phyloP scores from a whole-genome alignment of 768 basidiomycete genomes.

The Fibroporia radiculosa region DNA sequence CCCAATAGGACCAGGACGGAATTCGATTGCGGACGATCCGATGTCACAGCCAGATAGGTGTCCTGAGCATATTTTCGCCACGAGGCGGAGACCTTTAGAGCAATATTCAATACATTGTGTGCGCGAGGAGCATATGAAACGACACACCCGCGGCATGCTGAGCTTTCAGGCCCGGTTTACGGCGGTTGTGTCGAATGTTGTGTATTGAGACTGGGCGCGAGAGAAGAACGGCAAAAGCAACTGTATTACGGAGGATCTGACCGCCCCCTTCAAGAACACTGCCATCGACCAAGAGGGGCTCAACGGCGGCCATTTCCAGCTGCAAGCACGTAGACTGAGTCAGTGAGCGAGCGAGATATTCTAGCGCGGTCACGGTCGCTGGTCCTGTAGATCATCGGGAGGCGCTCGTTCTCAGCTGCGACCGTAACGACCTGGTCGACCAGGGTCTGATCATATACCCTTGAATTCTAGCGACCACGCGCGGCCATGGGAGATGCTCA shows the following conservation, averaged over 20 bases:
- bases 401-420: too few species aligned
- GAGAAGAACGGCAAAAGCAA: conserved; percentile 59
- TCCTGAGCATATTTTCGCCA: conserved; percentile 51
- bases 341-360: neutral
- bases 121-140: neutral
- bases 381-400: too few species aligned
- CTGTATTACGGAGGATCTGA: conserved; percentile 63
- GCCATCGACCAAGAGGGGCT: conserved; percentile 30
- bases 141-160: conserved; percentile 62
- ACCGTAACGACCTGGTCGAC: neutral
- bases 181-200: conserved; percentile 52
- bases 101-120: neutral
- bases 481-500: conserved; percentile 23
- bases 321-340: neutral
- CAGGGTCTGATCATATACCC: neutral
- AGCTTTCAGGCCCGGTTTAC: conserved; percentile 57
- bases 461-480: neutral
- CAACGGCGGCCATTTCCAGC: neutral
- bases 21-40: conserved; percentile 47
- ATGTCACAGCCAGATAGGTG: conserved; percentile 45
- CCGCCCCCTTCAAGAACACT: conserved; percentile 52
- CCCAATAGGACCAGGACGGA: conserved; percentile 41
- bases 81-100: conserved; percentile 52
- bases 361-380: neutral
- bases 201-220: conserved; percentile 50